Conservation (phyloP, 805 yeast genomes). For the Diddensiella caesifluorescens region DNA sequence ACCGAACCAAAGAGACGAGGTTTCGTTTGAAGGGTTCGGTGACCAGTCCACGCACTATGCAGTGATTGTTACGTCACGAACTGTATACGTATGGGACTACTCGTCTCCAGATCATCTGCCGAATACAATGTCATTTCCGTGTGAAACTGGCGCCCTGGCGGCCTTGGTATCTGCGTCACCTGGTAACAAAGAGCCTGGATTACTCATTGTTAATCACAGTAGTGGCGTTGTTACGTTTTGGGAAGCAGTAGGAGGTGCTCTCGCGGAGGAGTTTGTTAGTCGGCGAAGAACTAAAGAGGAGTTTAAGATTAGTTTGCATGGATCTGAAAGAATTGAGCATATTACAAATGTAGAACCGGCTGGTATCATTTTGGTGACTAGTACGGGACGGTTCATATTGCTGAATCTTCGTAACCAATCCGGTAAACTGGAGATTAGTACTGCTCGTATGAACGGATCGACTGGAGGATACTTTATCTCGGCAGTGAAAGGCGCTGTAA, state of each 20-base stretch:
- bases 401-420: constrained; percentile 59
- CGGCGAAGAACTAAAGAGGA: constrained; percentile 32
- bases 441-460: constrained; percentile 26
- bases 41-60: constrained; percentile 48
- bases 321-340: constrained; percentile 51
- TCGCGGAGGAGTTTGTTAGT: constrained; percentile 55
- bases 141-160: constrained; percentile 36
- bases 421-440: constrained; percentile 48
- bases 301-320: constrained; percentile 39
- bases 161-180: constrained; percentile 53
- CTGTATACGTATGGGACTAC: constrained; percentile 65
- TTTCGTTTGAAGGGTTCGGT: constrained; percentile 37
- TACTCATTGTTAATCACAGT: constrained; percentile 56
- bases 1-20: neutral
- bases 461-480: constrained; percentile 29
- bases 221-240: constrained; percentile 61
- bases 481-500: constrained; percentile 24
- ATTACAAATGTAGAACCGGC: constrained; percentile 65
- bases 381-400: constrained; percentile 59
- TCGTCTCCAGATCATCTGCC: constrained; percentile 58
- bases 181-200: constrained; percentile 56
- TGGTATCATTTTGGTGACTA: constrained; percentile 68
- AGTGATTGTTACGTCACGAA: constrained; percentile 43
- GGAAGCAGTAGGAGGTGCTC: constrained; percentile 68
- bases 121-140: constrained; percentile 47